Evolutionary conservation across 495 filamentous ascomycete genomes (phyloP).

Genomic region (Friedmanniomyces simplex): DNA sequence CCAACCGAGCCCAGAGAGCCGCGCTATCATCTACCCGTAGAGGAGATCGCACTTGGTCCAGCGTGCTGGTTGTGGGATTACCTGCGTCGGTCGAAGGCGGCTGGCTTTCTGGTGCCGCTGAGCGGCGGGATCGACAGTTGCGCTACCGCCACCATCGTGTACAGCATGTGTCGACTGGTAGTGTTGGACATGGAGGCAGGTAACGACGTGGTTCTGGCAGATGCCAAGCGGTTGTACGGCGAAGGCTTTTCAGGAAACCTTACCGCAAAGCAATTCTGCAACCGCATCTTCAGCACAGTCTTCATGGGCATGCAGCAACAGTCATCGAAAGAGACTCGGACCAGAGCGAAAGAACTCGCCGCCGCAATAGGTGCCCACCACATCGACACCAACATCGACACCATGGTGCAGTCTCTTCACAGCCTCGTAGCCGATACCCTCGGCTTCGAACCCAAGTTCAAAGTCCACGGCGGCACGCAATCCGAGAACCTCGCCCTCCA

Average conservation of each 20-base stretch:
- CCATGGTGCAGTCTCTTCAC: constrained; percentile 44
- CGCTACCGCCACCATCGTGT: constrained; percentile 56
- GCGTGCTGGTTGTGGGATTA: constrained; percentile 85
- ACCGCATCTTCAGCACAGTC: constrained; percentile 56
- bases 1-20: constrained; percentile 29
- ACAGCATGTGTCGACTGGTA: constrained; percentile 69
- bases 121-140: constrained; percentile 68
- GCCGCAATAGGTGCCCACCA: constrained; percentile 65
- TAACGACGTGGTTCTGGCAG: constrained; percentile 58
- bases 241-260: constrained; percentile 38
- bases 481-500: constrained; percentile 63
- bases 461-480: constrained; percentile 51
- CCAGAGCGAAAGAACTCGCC: constrained; percentile 57
- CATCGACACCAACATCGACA: constrained; percentile 66
- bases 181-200: constrained; percentile 52
- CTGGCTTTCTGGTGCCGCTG: constrained; percentile 37
- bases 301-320: constrained; percentile 78
- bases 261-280: constrained; percentile 33
- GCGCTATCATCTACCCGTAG: constrained; percentile 53
- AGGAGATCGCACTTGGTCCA: constrained; percentile 62
- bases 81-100: constrained; percentile 46
- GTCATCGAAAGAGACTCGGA: constrained; percentile 58
- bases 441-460: constrained; percentile 54
- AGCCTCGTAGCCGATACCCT: constrained; percentile 45
- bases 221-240: constrained; percentile 52